Evolutionary conservation across 23 red algal species (phyloP).

Genomic region (Gracilaria vermiculophylla): DNA sequence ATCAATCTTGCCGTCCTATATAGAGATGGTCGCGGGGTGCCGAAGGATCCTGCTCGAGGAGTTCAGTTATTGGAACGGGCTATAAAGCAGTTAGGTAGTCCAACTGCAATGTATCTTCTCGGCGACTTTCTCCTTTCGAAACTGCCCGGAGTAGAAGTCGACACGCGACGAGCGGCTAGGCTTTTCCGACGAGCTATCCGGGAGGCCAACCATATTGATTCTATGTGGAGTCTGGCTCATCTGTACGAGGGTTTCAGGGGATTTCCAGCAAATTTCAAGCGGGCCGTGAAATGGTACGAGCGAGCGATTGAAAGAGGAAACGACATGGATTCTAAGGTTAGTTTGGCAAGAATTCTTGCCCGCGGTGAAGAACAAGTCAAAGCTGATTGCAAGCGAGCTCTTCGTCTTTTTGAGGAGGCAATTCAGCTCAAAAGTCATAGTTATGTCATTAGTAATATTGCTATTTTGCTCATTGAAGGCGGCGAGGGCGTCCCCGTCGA

Average conservation of each 20-base stretch:
- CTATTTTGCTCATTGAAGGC: conserved; percentile 25
- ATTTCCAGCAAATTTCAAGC: conserved; percentile 11
- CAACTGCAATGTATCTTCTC: conserved; percentile 22
- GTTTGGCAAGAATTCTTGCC: conserved; percentile 7
- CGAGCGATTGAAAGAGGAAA: conserved; percentile 40
- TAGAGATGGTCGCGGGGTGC: neutral
- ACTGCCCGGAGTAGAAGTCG: neutral
- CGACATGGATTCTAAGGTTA: conserved; percentile 8
- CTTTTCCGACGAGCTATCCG: neutral
- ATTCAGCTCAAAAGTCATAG: neutral
- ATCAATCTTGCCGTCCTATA: conserved; percentile 15
- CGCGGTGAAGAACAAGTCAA: neutral
- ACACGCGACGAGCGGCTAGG: neutral
- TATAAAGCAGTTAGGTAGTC: neutral
- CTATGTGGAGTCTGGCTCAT: neutral
- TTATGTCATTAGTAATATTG: conserved; percentile 20
- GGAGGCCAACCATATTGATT: neutral
- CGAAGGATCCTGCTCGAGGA: conserved; percentile 2
- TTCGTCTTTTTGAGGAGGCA: conserved; percentile 32
- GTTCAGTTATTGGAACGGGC: conserved; percentile 33
- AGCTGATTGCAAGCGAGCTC: neutral
- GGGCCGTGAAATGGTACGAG: conserved; percentile 34
- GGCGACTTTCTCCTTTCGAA: conserved; percentile 20
- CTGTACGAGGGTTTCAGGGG: conserved; percentile 15
- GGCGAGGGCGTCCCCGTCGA: neutral